These are phyloP conservation scores for Magnolia officinalis DNA, from an alignment of 164 flowering plant species.

Conservation along the genomic window DNA sequence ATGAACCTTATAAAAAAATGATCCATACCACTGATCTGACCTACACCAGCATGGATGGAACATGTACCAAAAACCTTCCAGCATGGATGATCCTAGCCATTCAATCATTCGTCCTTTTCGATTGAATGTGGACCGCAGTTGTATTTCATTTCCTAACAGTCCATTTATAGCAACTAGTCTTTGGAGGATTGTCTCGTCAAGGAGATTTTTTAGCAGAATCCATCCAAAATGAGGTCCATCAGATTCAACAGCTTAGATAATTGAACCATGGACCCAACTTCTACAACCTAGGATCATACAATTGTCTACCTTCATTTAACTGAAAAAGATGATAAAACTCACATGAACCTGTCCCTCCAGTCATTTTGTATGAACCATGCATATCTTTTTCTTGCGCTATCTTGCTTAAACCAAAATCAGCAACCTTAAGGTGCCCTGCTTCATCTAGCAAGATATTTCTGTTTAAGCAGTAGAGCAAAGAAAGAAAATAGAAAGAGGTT, in stretches of 20 bases:
- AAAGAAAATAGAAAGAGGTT: neutral
- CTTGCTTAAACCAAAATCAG: constrained; percentile 62
- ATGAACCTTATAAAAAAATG: too few species aligned
- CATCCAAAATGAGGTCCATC: neutral
- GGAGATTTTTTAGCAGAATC: neutral
- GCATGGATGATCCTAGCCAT: neutral
- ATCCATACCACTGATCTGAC: too few species aligned
- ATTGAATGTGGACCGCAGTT: too few species aligned
- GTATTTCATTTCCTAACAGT: neutral
- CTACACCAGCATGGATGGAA: neutral
- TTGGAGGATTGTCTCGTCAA: neutral
- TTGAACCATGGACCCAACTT: neutral
- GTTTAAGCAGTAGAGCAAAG: constrained; percentile 1
- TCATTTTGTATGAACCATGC: constrained; percentile 45
- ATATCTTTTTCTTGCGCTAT: constrained; percentile 49
- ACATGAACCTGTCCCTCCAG: constrained; percentile 69
- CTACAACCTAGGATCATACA: neutral
- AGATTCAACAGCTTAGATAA: neutral
- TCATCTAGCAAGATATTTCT: constrained; percentile 57
- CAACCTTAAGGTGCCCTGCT: constrained; percentile 53
- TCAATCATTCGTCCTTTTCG: neutral
- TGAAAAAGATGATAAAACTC: constrained; percentile 7
- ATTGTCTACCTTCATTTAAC: neutral
- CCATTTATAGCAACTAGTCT: neutral
- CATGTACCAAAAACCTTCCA: neutral